Conservation (phyloP, 73 alveolate species). For the Tetrahymena borealis region DNA sequence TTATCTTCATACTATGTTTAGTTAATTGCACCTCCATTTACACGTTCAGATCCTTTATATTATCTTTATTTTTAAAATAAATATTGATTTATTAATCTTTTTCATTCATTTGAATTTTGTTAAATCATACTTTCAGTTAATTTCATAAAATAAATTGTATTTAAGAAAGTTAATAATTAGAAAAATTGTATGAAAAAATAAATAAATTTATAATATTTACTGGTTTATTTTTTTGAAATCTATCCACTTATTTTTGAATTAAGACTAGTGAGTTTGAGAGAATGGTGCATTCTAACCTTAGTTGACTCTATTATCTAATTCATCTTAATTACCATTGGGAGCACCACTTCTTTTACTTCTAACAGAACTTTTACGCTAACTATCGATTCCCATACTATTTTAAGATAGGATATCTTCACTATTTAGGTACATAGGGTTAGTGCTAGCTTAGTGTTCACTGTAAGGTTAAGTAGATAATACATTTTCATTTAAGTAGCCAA, state of each 20-base stretch:
- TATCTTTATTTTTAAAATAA: neutral
- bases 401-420: too few species aligned
- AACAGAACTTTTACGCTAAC: neutral
- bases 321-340: neutral
- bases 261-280: neutral
- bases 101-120: neutral
- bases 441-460: too few species aligned
- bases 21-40: neutral
- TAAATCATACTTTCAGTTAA: neutral
- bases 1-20: neutral
- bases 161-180: too few species aligned
- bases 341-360: slow-evolving; percentile 2
- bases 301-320: neutral
- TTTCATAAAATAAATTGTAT: too few species aligned
- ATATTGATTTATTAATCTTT: neutral
- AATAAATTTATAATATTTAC: too few species aligned
- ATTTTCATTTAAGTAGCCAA: neutral
- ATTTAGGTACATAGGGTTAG: neutral
- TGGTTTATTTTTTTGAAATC: neutral
- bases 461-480: neutral
- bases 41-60: neutral
- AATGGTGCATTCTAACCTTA: neutral
- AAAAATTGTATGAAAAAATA: too few species aligned
- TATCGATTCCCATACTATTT: neutral
- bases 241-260: neutral